Conservation (phyloP, 192 early-diverging fungal species). For the Podila epigama region DNA sequence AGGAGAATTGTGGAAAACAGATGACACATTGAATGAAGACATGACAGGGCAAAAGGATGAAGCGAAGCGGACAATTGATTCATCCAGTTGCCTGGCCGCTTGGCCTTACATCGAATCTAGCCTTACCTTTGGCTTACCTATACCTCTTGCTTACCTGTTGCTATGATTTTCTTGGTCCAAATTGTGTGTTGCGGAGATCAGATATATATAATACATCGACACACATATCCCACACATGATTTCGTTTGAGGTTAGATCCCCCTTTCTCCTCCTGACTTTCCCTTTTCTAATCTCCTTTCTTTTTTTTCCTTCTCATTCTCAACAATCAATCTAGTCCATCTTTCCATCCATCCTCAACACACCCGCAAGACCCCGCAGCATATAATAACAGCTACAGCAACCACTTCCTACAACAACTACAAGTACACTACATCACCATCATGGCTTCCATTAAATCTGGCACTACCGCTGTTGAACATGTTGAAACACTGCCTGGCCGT, state of each 20-base stretch:
- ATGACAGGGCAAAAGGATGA: background rate
- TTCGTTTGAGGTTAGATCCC: too few species aligned
- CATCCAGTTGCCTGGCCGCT: background rate
- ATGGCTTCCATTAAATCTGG: slow-evolving; percentile 9
- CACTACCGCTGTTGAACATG: background rate
- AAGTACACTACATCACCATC: background rate
- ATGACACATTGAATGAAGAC: too few species aligned
- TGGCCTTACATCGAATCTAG: background rate
- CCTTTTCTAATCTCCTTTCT: slow-evolving; percentile 4
- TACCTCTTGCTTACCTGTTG: background rate
- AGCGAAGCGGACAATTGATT: background rate
- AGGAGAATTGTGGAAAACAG: too few species aligned
- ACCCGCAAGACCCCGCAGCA: background rate
- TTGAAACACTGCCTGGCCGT: slow-evolving; percentile 55
- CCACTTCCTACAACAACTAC: slow-evolving; percentile 13
- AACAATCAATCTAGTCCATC: too few species aligned
- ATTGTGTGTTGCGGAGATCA: slow-evolving; percentile 1
- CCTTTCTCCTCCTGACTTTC: background rate
- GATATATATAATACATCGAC: background rate
- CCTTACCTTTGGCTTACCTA: too few species aligned
- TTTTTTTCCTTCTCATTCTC: background rate
- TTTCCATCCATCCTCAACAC: background rate
- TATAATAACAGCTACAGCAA: slow-evolving; percentile 9
- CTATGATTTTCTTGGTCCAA: background rate
- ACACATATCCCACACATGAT: too few species aligned